phyloP scores from a whole-genome alignment of 495 filamentous ascomycete species.

The Penicillium herquei region DNA sequence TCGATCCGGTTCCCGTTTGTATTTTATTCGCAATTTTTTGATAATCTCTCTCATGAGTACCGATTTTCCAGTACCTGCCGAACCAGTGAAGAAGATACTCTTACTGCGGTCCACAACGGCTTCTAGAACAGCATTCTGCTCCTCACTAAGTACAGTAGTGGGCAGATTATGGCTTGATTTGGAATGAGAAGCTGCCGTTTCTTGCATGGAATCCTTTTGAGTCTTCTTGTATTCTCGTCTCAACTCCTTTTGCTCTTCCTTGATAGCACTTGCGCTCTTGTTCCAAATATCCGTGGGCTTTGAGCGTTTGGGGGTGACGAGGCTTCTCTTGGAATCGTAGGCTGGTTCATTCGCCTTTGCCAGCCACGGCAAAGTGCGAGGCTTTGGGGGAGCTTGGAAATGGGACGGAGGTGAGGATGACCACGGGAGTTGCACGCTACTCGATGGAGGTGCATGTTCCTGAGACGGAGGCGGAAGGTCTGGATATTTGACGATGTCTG shows the following conservation, averaged over 20 bases:
- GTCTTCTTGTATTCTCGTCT: slow-evolving; percentile 59
- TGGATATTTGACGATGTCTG: slow-evolving; percentile 38
- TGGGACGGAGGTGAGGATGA: slow-evolving; percentile 61
- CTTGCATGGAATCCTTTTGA: slow-evolving; percentile 30
- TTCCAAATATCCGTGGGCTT: slow-evolving; percentile 69
- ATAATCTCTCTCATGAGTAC: slow-evolving; percentile 93
- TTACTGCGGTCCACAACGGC: slow-evolving; percentile 71
- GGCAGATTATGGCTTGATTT: slow-evolving; percentile 38
- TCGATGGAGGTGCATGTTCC: slow-evolving; percentile 36
- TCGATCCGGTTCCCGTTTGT: slow-evolving; percentile 68
- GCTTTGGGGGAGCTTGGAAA: slow-evolving; percentile 44
- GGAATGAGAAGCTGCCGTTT: slow-evolving; percentile 9
- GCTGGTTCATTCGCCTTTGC: slow-evolving; percentile 29
- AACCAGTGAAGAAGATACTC: slow-evolving; percentile 97
- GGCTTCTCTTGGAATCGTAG: slow-evolving; percentile 23
- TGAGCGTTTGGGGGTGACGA: slow-evolving; percentile 35
- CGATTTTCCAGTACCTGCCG: slow-evolving; percentile 96
- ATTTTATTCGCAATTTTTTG: slow-evolving; percentile 70
- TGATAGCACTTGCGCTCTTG: slow-evolving; percentile 74
- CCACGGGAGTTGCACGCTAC: slow-evolving; percentile 59
- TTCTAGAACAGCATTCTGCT: slow-evolving; percentile 80
- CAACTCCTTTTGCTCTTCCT: slow-evolving; percentile 76
- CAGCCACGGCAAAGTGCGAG: slow-evolving; percentile 57
- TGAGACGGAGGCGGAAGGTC: slow-evolving; percentile 39
- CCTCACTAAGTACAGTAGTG: slow-evolving; percentile 72